phyloP scores from a whole-genome alignment of 768 basidiomycete species.

The Tulasnella sp. region DNA sequence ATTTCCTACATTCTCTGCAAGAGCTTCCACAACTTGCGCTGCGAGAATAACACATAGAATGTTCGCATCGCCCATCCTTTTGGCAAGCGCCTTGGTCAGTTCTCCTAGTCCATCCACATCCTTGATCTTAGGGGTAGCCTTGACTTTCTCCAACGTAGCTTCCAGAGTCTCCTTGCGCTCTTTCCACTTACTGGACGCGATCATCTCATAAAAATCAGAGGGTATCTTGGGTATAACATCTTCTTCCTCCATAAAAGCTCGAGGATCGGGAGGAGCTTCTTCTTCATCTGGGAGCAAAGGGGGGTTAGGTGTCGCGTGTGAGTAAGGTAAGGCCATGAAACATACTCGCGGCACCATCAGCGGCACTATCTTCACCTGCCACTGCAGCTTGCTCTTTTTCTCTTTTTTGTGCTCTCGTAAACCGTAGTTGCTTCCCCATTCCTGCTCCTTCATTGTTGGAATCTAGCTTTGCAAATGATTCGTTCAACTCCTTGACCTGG shows the following conservation, averaged over 20 bases:
- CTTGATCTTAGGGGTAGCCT: constrained; percentile 58
- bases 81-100: constrained; percentile 59
- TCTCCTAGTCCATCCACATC: constrained; percentile 70
- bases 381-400: constrained; percentile 32
- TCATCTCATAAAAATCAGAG: constrained; percentile 50
- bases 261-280: constrained; percentile 36
- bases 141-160: constrained; percentile 58
- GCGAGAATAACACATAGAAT: constrained; percentile 89
- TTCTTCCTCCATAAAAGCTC: constrained; percentile 65
- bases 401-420: constrained; percentile 62
- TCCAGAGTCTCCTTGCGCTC: constrained; percentile 88
- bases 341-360: constrained; percentile 39
- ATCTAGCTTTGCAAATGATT: constrained; percentile 74
- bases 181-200: constrained; percentile 95
- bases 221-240: constrained; percentile 69
- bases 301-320: constrained; percentile 14
- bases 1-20: constrained; percentile 68
- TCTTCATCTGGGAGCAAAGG: constrained; percentile 8
- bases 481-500: constrained; percentile 90
- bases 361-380: constrained; percentile 34
- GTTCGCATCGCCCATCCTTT: constrained; percentile 83
- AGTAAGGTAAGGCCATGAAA: constrained; percentile 9
- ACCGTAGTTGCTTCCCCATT: constrained; percentile 58
- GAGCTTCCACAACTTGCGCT: constrained; percentile 67
- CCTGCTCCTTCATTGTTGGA: constrained; percentile 79